Evolutionary conservation across 768 basidiomycete species (phyloP).

Genomic region (Leccinum disarticulatum): DNA sequence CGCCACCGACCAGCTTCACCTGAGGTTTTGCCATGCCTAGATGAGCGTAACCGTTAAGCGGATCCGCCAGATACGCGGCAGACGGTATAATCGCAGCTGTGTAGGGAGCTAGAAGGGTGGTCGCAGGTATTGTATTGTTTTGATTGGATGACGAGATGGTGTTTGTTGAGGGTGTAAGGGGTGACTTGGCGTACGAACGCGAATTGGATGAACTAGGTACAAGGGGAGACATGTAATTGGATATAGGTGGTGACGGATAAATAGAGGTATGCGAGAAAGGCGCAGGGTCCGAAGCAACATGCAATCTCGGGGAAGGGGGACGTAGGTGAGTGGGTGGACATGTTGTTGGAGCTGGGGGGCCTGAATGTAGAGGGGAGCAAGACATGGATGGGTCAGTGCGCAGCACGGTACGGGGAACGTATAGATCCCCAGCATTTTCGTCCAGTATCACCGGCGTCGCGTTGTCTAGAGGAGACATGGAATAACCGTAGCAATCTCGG

Average conservation of each 20-base stretch:
- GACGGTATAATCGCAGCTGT: slow-evolving; percentile 64
- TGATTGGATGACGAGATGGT: slow-evolving; percentile 47
- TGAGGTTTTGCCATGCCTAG: slow-evolving; percentile 82
- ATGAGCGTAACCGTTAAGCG: slow-evolving; percentile 84
- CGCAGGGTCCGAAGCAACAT: slow-evolving; percentile 23
- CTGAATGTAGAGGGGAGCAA: slow-evolving; percentile 7
- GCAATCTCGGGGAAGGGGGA: slow-evolving; percentile 30
- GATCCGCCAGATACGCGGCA: slow-evolving; percentile 69
- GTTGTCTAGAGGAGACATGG: slow-evolving; percentile 30
- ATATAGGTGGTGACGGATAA: slow-evolving; percentile 30
- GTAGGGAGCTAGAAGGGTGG: slow-evolving; percentile 62
- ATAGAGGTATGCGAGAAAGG: slow-evolving; percentile 20
- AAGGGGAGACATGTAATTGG: slow-evolving; percentile 21
- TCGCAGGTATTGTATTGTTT: slow-evolving; percentile 51
- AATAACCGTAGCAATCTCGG: slow-evolving; percentile 28
- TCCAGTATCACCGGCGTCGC: slow-evolving; percentile 37
- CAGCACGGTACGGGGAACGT: slow-evolving; percentile 26
- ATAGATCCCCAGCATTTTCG: slow-evolving; percentile 23
- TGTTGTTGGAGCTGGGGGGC: slow-evolving; percentile 4
- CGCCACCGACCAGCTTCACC: slow-evolving; percentile 77
- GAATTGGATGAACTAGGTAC: slow-evolving; percentile 22
- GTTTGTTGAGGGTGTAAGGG: slow-evolving; percentile 37
- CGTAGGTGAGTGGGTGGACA: slow-evolving; percentile 29
- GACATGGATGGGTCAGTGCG: slow-evolving; percentile 14
- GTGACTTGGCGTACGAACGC: slow-evolving; percentile 22